Evolutionary conservation across 1,139 yeast genomes (phyloP), one percentile per base, ranked within the genome.

Genomic region (Hyphopichia pseudoburtonii): DNA sequence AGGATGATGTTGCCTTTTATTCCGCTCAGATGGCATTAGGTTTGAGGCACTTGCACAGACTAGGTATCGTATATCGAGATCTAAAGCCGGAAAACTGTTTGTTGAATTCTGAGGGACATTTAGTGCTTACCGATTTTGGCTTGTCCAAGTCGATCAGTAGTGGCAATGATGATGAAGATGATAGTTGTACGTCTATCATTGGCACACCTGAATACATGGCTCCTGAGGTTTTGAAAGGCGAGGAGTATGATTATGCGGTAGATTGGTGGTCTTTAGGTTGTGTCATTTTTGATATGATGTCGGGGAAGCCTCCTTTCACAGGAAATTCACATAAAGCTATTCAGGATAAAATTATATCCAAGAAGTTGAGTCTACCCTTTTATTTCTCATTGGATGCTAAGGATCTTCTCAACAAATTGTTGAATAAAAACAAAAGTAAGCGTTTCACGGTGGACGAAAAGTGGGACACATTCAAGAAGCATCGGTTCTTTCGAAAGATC

Each of bases 291-390:
- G 97, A 90, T 61, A 86, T 96, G 44, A 76, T 90, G 51, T 87
- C 89, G 37, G 97, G 97, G 1, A 76, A 82, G 36, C 96, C 97
- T 0, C 97, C 97, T 2, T 89, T 87, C 56, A 86, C 95, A 0
- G 97, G 97, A 2, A 83, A 78, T 45, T 86, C 84, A 48, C 87
- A 86, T 54, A 84, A 85, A 56, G 76, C 75, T 29, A 88, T 89
- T 32, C 74, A 83, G 51, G 87, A 86, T 47, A 87, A 86, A 59
- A 86, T 90, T 35, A 67, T 83, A 38, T 82, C 82, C 46, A 78
- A 83, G 41, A 80, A 84, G 46, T 73, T 86, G 21, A 78, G 73
- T 36, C 67, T 84, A 41, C 96, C 97, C 1, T 84, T 77, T 51
- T 88, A 87, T 54, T 66, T 90, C 40, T 79, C 94, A 9, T 69